Evolutionary conservation across 306 rosid genomes (phyloP).

Genomic region (Dryas drummondii): DNA sequence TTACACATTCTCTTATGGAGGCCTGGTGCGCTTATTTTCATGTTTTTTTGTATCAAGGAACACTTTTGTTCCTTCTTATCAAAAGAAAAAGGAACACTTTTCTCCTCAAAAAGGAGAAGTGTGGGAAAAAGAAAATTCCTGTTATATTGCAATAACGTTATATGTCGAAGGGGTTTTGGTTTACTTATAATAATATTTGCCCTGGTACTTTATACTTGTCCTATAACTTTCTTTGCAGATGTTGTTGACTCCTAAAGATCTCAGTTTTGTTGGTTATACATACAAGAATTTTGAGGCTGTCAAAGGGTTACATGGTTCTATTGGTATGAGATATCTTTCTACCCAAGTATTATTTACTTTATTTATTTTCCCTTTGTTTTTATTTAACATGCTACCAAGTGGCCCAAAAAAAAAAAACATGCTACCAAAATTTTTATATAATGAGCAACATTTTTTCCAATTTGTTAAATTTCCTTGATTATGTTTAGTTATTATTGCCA

Average conservation of each 20-base stretch:
- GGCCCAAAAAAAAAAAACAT: too few species aligned
- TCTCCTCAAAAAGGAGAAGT: background rate
- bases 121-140: background rate
- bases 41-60: background rate
- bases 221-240: conserved; percentile 42
- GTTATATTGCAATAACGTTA: background rate
- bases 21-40: background rate
- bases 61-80: background rate
- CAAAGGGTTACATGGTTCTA: conserved; percentile 57
- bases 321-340: conserved; percentile 45
- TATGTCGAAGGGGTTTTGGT: background rate
- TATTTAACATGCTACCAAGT: background rate
- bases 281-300: conserved; percentile 92
- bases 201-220: background rate
- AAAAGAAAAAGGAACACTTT: background rate
- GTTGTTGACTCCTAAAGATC: conserved; percentile 79
- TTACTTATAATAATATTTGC: background rate
- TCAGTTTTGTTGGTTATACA: conserved; percentile 94
- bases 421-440: background rate
- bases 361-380: conserved; percentile 7
- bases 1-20: background rate
- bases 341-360: conserved; percentile 8
- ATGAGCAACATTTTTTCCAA: background rate
- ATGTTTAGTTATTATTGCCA: background rate
- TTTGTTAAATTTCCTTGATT: conserved; percentile 3